A percentile compares a stretch with the other conserved stretches of the same genome.
These are phyloP conservation scores for Umbilicus rupestris DNA, from an alignment of 164 flowering plant genomes.

Conservation along the genomic window DNA sequence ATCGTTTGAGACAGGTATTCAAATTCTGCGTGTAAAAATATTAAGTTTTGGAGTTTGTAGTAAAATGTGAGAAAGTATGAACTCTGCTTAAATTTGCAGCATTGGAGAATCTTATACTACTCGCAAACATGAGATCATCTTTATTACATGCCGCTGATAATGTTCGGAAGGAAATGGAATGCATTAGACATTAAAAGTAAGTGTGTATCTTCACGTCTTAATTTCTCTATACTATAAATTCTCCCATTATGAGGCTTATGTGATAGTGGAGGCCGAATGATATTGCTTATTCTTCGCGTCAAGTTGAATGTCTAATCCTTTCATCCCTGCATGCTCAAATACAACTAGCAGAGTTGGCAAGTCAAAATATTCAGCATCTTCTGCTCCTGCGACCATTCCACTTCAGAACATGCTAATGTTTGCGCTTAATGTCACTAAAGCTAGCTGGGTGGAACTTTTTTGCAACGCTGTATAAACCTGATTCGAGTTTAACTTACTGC, in stretches of 20 bases:
- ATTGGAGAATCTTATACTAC: constrained; percentile 49
- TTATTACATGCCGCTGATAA: constrained; percentile 44
- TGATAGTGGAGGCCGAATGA: neutral
- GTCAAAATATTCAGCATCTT: neutral
- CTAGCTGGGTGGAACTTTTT: constrained; percentile 1
- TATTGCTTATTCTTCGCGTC: neutral
- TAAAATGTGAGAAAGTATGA: neutral
- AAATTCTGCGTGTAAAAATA: neutral
- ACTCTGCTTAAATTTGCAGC: constrained; percentile 34
- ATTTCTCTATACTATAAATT: neutral
- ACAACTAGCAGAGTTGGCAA: neutral
- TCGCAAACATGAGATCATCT: constrained; percentile 62
- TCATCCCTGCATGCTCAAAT: neutral
- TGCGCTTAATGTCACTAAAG: neutral
- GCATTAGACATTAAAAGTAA: constrained; percentile 10
- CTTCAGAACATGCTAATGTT: neutral
- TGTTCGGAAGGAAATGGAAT: constrained; percentile 26
- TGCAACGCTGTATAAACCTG: neutral
- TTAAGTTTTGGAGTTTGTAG: neutral
- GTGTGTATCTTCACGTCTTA: neutral
- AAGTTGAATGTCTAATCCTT: neutral
- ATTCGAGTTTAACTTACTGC: neutral
- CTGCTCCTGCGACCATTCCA: neutral
- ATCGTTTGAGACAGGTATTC: constrained; percentile 79
- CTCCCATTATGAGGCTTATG: neutral